A percentile compares a stretch with the other conserved stretches of the same genome.
These are phyloP conservation scores for Eutreptiella sp. DNA, from an alignment of 208 protist genomes.

Conservation along the genomic window DNA sequence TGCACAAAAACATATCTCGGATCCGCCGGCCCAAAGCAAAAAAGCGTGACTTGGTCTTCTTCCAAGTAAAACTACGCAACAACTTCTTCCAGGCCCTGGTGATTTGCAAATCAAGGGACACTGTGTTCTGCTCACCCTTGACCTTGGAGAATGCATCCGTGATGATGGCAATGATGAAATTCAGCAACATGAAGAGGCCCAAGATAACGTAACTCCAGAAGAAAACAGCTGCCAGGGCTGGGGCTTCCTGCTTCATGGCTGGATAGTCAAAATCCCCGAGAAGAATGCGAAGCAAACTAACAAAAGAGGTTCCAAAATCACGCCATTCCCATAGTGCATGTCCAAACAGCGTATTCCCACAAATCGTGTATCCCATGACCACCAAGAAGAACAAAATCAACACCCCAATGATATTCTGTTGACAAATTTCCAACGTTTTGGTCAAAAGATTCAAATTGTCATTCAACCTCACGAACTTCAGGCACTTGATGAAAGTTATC, in stretches of 20 bases:
- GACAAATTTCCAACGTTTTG: conserved; percentile 3
- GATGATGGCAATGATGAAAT: conserved; percentile 32
- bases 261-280: conserved; percentile 44
- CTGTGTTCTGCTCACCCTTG: background rate
- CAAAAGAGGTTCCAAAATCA: conserved; percentile 35
- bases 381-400: conserved; percentile 30
- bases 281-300: conserved; percentile 40
- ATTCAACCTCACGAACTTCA: conserved; percentile 34
- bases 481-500: conserved; percentile 28
- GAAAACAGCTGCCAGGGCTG: conserved; percentile 36
- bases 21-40: background rate
- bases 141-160: conserved; percentile 28
- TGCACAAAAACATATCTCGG: conserved; percentile 17
- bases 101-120: background rate
- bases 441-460: conserved; percentile 22
- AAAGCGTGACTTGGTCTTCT: background rate
- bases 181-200: conserved; percentile 23
- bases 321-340: conserved; percentile 39
- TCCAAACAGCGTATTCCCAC: conserved; percentile 35
- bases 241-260: conserved; percentile 15
- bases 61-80: background rate
- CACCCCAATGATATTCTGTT: conserved; percentile 27
- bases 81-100: background rate
- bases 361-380: conserved; percentile 40
- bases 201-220: conserved; percentile 36